Base-by-base conservation (phyloP, 495 filamentous ascomycete genomes). In the Schizothecium vesticola region DNA sequence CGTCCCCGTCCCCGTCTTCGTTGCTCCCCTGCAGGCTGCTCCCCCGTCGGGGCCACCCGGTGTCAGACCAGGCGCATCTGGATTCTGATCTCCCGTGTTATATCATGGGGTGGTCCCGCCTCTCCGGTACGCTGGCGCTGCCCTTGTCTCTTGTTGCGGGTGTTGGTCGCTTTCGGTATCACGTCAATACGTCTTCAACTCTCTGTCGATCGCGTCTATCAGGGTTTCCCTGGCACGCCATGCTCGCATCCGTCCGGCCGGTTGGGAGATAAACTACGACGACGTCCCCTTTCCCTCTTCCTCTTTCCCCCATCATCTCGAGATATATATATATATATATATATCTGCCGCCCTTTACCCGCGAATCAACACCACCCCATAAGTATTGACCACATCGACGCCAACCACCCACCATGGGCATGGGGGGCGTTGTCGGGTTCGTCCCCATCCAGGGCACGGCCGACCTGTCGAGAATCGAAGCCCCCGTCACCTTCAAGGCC, bases 401-500 rank as follows among this genome's bases (percentile, higher is more conserved):
- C 12, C 31, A 2, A 51, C 16, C 24, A 56, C 26, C 16, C 65
- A 66, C 23, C 3, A 66, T 66, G 65, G 65, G 65, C 31, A 76
- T 76, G 74, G 74, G 70, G 74, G 74, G 70, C 31, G 63, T 61
- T 31, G 67, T 59, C 61, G 69, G 61, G 24, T 23, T 70, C 28
- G 70, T 70, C 59, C 71, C 76, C 57, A 63, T 75, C 59, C 26
- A 64, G 68, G 77, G 78, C 56, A 80, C 79, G 29, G 67, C 75
- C 73, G 83, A 87, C 70, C 75, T 80, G 31, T 76, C 78, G 51
- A 81, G 82, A 64, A 82, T 88, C 72, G 88, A 90, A 73, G 86
- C 88, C n/a, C 88, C 88, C 21, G 85, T 89, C 56, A 89, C 87
- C 36, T 29, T 85, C 64, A 88, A 87, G 80, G 86, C 87, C 13